Percentiles rank a stretch among this genome's conserved stretches.
phyloP scores from a whole-genome alignment of 2,329 filamentous ascomycete genomes.

The Colletotrichum theobromicola region DNA sequence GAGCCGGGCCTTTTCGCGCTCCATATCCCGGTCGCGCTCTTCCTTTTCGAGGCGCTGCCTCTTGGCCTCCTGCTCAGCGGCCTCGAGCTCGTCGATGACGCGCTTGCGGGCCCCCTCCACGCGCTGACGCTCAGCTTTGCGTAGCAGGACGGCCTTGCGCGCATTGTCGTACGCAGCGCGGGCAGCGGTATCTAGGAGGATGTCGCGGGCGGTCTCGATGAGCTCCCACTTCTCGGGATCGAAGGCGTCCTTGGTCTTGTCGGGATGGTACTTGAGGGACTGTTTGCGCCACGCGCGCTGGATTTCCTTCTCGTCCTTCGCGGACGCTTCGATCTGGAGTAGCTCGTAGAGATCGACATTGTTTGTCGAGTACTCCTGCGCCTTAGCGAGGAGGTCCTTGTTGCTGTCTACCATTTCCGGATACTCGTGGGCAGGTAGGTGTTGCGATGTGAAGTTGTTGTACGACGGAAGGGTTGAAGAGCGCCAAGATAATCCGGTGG shows the following conservation, averaged over 20 bases:
- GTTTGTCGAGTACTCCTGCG: slow-evolving; percentile 64
- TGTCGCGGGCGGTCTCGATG: slow-evolving; percentile 84
- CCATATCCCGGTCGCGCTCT: slow-evolving; percentile 37
- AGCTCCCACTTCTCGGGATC: slow-evolving; percentile 85
- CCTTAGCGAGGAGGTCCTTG: slow-evolving; percentile 56
- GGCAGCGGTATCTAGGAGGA: slow-evolving; percentile 74
- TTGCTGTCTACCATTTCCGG: slow-evolving; percentile 30
- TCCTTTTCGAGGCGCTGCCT: slow-evolving; percentile 57
- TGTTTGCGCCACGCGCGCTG: slow-evolving; percentile 84
- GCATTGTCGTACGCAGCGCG: slow-evolving; percentile 81
- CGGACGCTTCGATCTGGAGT: slow-evolving; percentile 67
- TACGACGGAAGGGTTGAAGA: background rate
- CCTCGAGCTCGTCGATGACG: slow-evolving; percentile 88
- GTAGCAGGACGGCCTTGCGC: slow-evolving; percentile 72
- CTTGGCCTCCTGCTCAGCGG: slow-evolving; percentile 72
- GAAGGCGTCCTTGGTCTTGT: slow-evolving; percentile 80
- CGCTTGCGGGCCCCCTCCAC: slow-evolving; percentile 75
- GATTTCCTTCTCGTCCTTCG: slow-evolving; percentile 72
- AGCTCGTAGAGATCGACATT: slow-evolving; percentile 79
- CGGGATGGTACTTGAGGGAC: slow-evolving; percentile 90
- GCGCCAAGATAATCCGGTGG: background rate
- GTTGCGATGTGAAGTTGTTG: background rate
- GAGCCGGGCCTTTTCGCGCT: slow-evolving; percentile 41
- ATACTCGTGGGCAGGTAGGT: background rate
- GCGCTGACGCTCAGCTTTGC: slow-evolving; percentile 72